Evolutionary conservation across 2,329 filamentous ascomycete species (phyloP).

Genomic region (Fusarium anguioides): DNA sequence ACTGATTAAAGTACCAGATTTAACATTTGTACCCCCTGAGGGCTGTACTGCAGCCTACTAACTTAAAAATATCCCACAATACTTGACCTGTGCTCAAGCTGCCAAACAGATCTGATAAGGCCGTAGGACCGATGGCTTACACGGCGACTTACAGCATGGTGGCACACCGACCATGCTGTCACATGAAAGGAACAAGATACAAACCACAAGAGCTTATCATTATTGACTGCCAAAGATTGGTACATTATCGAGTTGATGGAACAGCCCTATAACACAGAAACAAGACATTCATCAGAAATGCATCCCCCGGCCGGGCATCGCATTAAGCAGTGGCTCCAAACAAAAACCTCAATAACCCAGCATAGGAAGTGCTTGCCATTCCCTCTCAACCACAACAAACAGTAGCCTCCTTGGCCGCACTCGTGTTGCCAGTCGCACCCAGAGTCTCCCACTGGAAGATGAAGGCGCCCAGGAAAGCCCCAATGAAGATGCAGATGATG

Average conservation of each 20-base stretch:
- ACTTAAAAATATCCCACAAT: too few relatives aligned
- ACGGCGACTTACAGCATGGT: neutral
- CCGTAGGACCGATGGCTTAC: neutral
- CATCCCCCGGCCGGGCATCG: neutral
- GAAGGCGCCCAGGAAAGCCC: conserved; percentile 77
- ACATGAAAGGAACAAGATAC: neutral
- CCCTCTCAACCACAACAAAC: conserved; percentile 53
- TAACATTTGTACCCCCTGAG: too few relatives aligned
- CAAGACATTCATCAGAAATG: neutral
- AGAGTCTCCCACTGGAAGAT: conserved; percentile 77
- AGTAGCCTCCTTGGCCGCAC: conserved; percentile 53
- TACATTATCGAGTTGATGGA: neutral
- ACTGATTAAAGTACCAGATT: too few relatives aligned
- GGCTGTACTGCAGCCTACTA: too few relatives aligned
- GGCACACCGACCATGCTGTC: neutral
- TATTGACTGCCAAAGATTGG: neutral
- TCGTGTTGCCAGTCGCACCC: conserved; percentile 45
- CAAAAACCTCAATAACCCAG: neutral
- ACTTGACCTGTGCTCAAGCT: neutral
- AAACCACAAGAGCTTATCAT: neutral
- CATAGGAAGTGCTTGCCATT: neutral
- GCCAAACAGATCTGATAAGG: neutral
- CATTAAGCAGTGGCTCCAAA: neutral
- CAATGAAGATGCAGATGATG: conserved; percentile 84
- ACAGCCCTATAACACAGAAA: neutral